Base-by-base conservation (phyloP, 2,329 filamentous ascomycete genomes). In the Phaeophleospora eucalypticola region DNA sequence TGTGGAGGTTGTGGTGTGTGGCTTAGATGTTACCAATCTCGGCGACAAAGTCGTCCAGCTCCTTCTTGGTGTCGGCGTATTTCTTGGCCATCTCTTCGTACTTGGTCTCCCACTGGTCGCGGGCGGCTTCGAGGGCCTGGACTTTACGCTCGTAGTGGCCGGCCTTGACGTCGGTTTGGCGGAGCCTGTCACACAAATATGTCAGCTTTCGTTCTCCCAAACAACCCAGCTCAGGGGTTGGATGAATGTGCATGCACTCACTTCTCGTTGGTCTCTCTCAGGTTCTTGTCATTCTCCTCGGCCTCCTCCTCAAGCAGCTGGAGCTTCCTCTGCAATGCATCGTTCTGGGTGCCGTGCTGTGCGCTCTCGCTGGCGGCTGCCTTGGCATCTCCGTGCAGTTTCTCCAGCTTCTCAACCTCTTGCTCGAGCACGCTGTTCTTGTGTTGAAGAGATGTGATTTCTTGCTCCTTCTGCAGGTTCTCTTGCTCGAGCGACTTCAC, bases 141-240 rank as follows among this genome's bases (percentile, higher is more conserved):
- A 97, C 93, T 80, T 97, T 97, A 75, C 93, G 93, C 79, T 98
- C 93, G 74, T 91, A 97, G 78, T 98, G 91, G 65, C 91, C 93
- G 66, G 91, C 90, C 81, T 97, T 97, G 76, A 97, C 89, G 71
- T 98, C 93, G 75, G 93, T 96, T 78, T 95, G 90, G 71, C 93
- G 90, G 68, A 97, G 88, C 77, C 93, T 98, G 62, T 57, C 9
- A 6, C n/a, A 9, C 10, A 29, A 8, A 27, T 24, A 45, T 18
- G 49, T 56, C 51, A 54, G 49, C 48, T 37, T 38, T 29, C 29
- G 10, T 29, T 10, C 12, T 14, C 24, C 27, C 24, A 7, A 33
- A 38, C 4, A 12, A 6, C 20, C 20, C 40, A 29, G 15, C 27
- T 34, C 40, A n/a, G 16, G 15, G 24, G 24, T 14, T 34, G 10